These are phyloP conservation scores for Venustampulla echinocandica DNA, from an alignment of 495 filamentous ascomycete genomes.

Conservation along the genomic window DNA sequence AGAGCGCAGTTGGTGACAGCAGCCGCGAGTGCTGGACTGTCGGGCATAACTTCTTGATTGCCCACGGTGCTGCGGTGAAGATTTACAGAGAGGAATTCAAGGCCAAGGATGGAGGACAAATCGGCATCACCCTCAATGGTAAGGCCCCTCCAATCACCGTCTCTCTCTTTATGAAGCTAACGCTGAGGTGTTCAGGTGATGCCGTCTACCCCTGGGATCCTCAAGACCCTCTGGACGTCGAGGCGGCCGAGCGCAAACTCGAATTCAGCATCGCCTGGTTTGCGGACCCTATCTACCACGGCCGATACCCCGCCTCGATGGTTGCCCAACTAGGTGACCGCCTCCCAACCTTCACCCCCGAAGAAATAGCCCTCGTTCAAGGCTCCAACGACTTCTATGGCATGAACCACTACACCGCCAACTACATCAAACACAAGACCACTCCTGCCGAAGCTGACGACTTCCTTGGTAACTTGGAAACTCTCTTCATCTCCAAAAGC, in stretches of 20 bases:
- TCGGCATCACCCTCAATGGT: slow-evolving; percentile 55
- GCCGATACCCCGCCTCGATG: slow-evolving; percentile 70
- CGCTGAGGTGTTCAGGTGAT: slow-evolving; percentile 31
- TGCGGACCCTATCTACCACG: slow-evolving; percentile 67
- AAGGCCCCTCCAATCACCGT: slow-evolving; percentile 9
- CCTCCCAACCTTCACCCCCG: slow-evolving; percentile 54
- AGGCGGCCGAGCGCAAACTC: slow-evolving; percentile 54
- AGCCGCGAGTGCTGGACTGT: slow-evolving; percentile 50
- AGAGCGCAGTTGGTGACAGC: slow-evolving; percentile 46
- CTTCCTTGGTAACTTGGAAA: slow-evolving; percentile 62
- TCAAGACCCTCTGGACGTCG: slow-evolving; percentile 45
- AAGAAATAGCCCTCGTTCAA: slow-evolving; percentile 58
- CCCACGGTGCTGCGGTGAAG: slow-evolving; percentile 54
- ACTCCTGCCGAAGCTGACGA: slow-evolving; percentile 50
- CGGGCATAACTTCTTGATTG: slow-evolving; percentile 52
- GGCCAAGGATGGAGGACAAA: slow-evolving; percentile 46
- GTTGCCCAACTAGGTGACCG: slow-evolving; percentile 62
- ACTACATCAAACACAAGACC: slow-evolving; percentile 67
- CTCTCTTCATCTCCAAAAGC: slow-evolving; percentile 56
- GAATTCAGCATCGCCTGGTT: slow-evolving; percentile 62
- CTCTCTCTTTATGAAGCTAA: not conserved
- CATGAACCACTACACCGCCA: slow-evolving; percentile 80
- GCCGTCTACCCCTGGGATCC: slow-evolving; percentile 50
- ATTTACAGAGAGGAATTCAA: slow-evolving; percentile 62
- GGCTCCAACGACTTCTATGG: slow-evolving; percentile 78